A percentile compares a stretch with the other conserved stretches of the same genome.
These are phyloP conservation scores for Diplodia scrobiculata DNA, from an alignment of 2,329 filamentous ascomycete species.

Conservation along the genomic window DNA sequence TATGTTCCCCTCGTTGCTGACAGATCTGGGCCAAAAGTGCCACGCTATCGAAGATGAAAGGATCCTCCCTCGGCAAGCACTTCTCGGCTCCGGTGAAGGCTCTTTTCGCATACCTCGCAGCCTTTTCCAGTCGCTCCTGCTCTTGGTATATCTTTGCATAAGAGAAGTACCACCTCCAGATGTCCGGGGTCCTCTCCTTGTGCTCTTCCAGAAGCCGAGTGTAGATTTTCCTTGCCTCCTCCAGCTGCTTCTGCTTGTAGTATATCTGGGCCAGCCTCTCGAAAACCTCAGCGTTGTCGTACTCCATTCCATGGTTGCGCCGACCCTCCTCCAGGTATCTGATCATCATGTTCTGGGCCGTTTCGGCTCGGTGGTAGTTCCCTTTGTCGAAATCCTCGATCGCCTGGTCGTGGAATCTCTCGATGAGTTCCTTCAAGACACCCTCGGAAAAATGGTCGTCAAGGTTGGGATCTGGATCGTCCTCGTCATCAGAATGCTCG, in stretches of 20 bases:
- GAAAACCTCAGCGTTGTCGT: slow-evolving; percentile 16
- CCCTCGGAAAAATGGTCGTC: slow-evolving; percentile 25
- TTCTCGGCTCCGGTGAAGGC: slow-evolving; percentile 18
- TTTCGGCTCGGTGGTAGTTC: slow-evolving; percentile 24
- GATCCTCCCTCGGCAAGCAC: slow-evolving; percentile 5
- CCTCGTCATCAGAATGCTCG: slow-evolving; percentile 8
- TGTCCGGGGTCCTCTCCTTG: slow-evolving; percentile 2
- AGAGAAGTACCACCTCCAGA: slow-evolving; percentile 27
- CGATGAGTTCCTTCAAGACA: slow-evolving; percentile 10
- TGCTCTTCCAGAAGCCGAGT: slow-evolving; percentile 13
- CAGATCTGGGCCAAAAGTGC: slow-evolving; percentile 20
- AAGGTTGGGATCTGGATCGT: slow-evolving; percentile 18
- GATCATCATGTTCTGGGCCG: slow-evolving; percentile 23
- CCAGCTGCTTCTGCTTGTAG: slow-evolving; percentile 25
- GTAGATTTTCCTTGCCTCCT: slow-evolving; percentile 26
- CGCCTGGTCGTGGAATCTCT: slow-evolving; percentile 10
- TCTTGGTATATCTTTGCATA: slow-evolving; percentile 22
- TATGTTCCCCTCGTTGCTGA: slow-evolving; percentile 25
- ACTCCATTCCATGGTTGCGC: slow-evolving; percentile 12
- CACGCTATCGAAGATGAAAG: slow-evolving; percentile 17
- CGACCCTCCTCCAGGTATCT: slow-evolving; percentile 20
- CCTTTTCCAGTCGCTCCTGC: slow-evolving; percentile 17
- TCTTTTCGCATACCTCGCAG: slow-evolving; percentile 20
- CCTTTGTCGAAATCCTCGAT: slow-evolving; percentile 17
- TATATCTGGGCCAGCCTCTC: slow-evolving; percentile 22